Evolutionary conservation across 768 basidiomycete genomes (phyloP), one percentile per base, ranked within the genome.

Genomic region (Suillus weaverae): DNA sequence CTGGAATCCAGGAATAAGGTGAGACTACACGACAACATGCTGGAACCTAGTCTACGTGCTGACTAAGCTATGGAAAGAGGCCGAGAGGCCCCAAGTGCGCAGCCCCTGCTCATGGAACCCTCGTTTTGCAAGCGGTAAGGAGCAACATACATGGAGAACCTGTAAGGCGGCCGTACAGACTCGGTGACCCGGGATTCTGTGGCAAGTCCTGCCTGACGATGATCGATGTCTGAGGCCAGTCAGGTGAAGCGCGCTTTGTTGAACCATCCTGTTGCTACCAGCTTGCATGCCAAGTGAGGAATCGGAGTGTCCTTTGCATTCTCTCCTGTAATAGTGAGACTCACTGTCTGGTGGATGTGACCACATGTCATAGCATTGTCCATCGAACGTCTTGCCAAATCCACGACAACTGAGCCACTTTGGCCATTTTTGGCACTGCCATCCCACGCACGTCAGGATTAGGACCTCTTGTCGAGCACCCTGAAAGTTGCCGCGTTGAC

Each of bases 391-490:
- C 50, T 9, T 18, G 41, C 67, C 76, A 11, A 81, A 83, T 63
- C 84, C 85, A 0, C n/a, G 20, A n/a, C n/a, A 50, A 26, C 16
- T 18, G 10, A 46, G 44, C 20, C 10, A 26, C 14, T 50, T 50
- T 50, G 22, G 13, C 48, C 48, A 14, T 26, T 50, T 50, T 30
- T 30, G 14, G 48, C 26, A 50, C 26, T 30, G 48, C 26, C 48
- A 50, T 50, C 14, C 13, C 7, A 22, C 14, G 6, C 48, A 26
- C 13, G 11, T 13, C 5, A 26, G 6, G 5, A 39, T 39, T 13
- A 26, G 26, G 26, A 26, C 39, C 13, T 39, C 39, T 14, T 39
- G 39, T 39, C 39, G 39, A 39, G 11, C 46, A 22, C 46, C 44
- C 44, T 46, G 10, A 46, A 39, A 41, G 18, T 41, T 18, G 20